Evolutionary conservation across 257 asterid species (phyloP), one percentile per base, ranked within the genome.

Genomic region (Solanum paucissectum): DNA sequence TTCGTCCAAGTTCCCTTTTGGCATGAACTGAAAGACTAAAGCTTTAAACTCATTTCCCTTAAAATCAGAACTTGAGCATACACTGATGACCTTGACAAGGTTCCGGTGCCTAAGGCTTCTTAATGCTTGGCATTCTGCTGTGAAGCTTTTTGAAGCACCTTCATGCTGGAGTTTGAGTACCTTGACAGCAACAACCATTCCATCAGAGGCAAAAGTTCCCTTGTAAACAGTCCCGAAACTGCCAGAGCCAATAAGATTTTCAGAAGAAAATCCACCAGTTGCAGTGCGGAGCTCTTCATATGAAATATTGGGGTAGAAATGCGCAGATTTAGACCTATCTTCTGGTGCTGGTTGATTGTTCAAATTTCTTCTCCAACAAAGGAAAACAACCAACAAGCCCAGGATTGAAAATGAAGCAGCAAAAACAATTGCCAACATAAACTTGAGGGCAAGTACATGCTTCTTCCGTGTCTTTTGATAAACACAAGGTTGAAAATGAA

Each of bases 121-220:
- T 91, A 93, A 72, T 83, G 93, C 95, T 46, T 83, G 66, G 40
- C 95, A 93, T 89, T 92, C 95, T 2, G 92, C 90, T 68, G 92
- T 3, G 87, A 93, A 93, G 90, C 92, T 92, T 87, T 87, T 92
- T 55, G 88, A 74, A 38, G 94, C 95, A 34, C 92, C 93, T 87
- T 73, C 86, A 36, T 72, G 89, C 64, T 88, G 73, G 44, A 90
- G 92, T 40, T 91, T 90, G 86, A 93, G 91, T 58, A 93, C 94
- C 85, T 93, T 92, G 4, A 91, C 89, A 7, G 94, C 94, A 83
- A 89, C 90, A 21, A n/a, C 75, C 66, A 85, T 83, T 85, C 90
- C 91, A 25, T 73, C 83, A 46, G 90, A 84, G 88, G 85, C 83
- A 7, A 93, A 91, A 37, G 13, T 90, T 44, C 92, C 94, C 71